Evolutionary conservation across 352 stramenopile species (phyloP), one percentile per base, ranked within the genome.

Genomic region (Phytophthora fragariae): DNA sequence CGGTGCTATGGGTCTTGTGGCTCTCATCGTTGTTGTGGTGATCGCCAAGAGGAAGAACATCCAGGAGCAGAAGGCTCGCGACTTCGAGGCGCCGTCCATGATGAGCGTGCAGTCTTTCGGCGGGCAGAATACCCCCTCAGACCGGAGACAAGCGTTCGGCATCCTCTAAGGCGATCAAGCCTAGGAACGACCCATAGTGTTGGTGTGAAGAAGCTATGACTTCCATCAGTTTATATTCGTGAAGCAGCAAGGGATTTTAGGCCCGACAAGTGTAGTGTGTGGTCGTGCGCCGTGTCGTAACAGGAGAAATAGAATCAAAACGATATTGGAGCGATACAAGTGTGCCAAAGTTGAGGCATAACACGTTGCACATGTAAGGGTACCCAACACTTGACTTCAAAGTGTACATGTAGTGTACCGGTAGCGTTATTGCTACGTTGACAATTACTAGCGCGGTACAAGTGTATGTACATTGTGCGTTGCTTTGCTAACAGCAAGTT

Each of bases 301-400:
- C 29, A 58, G 46, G 57, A 77, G 64, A 75, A 80, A 52, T 73
- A 77, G 75, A 72, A 74, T 37, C 68, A 77, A 70, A 72, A 75
- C 53, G 62, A 79, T 59, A 55, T 65, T 72, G 63, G 54, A 21
- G 19, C 15, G 31, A 56, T 19, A 4, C 8, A n/a, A 39, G 49
- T 24, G 49, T 62, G 31, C 21, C 37, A 44, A 15, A 44, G 37
- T 44, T 11, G 37, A 44, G 37, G 24, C 24, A 27, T 27, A 59
- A 54, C 7, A 10, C 52, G 17, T 47, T 59, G 31, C 21, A 50
- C 41, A 50, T 21, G 41, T 41, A 27, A 27, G 24, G 24, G 24
- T 27, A 27, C 24, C 24, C 24, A 27, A 27, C 24, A 27, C 24
- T 27, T 27, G 24, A 27, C 24, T 27, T 1, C 24, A 27, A 27